Evolutionary conservation across 192 early-diverging fungal species (phyloP).

Genomic region (Spizellomyces punctatus): DNA sequence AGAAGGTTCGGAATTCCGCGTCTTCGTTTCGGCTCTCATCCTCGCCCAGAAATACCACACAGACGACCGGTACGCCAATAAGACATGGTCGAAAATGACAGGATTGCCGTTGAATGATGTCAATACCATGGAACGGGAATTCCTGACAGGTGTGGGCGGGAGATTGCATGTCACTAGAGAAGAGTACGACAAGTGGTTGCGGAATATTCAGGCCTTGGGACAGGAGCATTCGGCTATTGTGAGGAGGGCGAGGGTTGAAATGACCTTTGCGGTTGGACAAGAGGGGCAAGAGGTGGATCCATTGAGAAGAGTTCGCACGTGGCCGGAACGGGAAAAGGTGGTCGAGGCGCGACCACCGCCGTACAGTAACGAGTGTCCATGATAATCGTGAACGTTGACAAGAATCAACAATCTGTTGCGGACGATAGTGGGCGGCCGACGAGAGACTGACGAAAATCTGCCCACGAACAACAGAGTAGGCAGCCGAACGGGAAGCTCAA

Average conservation of each 20-base stretch:
- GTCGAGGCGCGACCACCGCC: too few relatives aligned
- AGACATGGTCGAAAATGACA: conserved; percentile 82
- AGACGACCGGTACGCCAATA: conserved; percentile 84
- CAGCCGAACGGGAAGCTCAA: too few relatives aligned
- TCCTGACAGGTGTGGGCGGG: conserved; percentile 73
- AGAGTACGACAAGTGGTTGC: conserved; percentile 41
- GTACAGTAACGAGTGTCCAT: too few relatives aligned
- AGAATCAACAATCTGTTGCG: too few relatives aligned
- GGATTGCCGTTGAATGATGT: conserved; percentile 74
- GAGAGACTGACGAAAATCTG: too few relatives aligned
- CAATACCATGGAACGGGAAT: conserved; percentile 81
- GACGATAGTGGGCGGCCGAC: too few relatives aligned
- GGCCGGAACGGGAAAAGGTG: background rate
- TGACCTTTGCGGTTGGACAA: conserved; percentile 1
- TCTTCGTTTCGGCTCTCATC: conserved; percentile 83
- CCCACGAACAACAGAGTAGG: too few relatives aligned
- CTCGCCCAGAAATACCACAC: conserved; percentile 84
- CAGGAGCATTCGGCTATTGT: conserved; percentile 30
- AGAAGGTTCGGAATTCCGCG: conserved; percentile 56
- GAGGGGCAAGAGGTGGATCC: conserved; percentile 12
- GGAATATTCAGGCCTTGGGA: conserved; percentile 31
- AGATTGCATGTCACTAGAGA: conserved; percentile 31
- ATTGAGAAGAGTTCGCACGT: conserved; percentile 17
- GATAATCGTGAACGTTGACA: too few relatives aligned
- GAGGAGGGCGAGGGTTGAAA: conserved; percentile 10